phyloP scores from a whole-genome alignment of 805 yeast genomes.

The Clavispora asparagi region DNA sequence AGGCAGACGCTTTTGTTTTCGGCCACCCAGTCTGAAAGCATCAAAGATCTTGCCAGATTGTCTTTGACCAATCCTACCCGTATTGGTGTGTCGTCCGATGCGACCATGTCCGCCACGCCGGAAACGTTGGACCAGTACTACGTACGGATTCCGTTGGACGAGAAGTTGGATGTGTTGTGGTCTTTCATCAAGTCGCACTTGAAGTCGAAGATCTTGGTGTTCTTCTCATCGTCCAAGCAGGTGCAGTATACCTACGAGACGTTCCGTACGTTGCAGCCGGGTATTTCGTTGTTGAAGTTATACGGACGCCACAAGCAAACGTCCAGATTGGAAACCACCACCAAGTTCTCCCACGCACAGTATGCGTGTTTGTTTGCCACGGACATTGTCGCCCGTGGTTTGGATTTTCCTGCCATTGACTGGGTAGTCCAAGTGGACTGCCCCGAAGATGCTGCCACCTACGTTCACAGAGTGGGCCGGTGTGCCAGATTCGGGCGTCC shows the following conservation, averaged over 20 bases:
- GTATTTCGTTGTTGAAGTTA: constrained; percentile 77
- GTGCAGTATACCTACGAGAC: constrained; percentile 87
- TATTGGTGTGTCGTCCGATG: constrained; percentile 36
- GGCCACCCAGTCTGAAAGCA: constrained; percentile 84
- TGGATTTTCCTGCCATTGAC: constrained; percentile 88
- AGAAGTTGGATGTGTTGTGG: constrained; percentile 82
- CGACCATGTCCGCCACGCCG: constrained; percentile 69
- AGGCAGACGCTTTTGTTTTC: constrained; percentile 83
- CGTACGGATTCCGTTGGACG: constrained; percentile 63
- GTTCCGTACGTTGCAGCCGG: constrained; percentile 84
- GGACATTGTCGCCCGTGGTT: constrained; percentile 87
- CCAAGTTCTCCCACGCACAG: constrained; percentile 71
- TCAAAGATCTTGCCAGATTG: constrained; percentile 75
- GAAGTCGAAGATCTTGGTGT: constrained; percentile 74
- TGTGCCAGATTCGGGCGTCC: constrained; percentile 81
- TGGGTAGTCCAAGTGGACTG: constrained; percentile 94
- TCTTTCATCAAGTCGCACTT: constrained; percentile 81
- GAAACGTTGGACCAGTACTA: constrained; percentile 81
- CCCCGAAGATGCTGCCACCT: constrained; percentile 86
- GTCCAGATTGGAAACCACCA: constrained; percentile 78
- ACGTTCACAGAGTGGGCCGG: constrained; percentile 88
- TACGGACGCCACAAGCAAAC: constrained; percentile 90
- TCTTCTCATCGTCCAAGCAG: constrained; percentile 82
- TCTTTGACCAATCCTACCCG: constrained; percentile 58
- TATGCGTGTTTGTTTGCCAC: constrained; percentile 83